These are phyloP conservation scores for Wickerhamomyces sp. DNA, from an alignment of 1,139 yeast species.

Conservation along the genomic window DNA sequence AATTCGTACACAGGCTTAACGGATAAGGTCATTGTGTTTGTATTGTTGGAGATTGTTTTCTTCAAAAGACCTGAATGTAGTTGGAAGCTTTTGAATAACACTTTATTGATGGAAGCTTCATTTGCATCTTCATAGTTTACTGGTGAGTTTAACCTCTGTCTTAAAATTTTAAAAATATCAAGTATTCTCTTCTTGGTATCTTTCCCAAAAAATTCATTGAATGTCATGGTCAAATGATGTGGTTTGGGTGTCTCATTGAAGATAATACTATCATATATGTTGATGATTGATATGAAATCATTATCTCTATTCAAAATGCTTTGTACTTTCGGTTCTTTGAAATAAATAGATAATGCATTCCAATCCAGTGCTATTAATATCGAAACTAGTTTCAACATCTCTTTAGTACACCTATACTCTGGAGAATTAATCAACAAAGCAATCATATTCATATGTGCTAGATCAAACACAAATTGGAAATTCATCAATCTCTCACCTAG, in stretches of 20 bases:
- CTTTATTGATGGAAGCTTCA: neutral
- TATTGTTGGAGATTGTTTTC: neutral
- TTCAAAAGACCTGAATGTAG: neutral
- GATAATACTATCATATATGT: slow-evolving; percentile 1
- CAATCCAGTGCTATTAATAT: neutral
- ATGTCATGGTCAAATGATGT: neutral
- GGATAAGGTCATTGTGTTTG: neutral
- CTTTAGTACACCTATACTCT: neutral
- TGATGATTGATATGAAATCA: neutral
- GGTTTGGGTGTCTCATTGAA: neutral
- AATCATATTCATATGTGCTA: neutral
- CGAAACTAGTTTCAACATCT: neutral
- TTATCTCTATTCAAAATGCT: neutral
- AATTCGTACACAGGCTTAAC: neutral
- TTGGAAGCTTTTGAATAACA: neutral
- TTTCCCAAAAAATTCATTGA: neutral
- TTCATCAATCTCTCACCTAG: slow-evolving; percentile 1
- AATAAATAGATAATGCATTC: neutral
- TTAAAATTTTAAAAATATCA: neutral
- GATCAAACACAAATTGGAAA: neutral
- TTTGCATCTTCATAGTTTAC: neutral
- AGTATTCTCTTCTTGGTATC: neutral
- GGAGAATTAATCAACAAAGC: neutral
- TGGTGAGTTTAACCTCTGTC: neutral
- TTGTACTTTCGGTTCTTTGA: neutral